Base-by-base conservation (phyloP, 2,329 filamentous ascomycete genomes). In the Neofusicoccum kwambonambiense region DNA sequence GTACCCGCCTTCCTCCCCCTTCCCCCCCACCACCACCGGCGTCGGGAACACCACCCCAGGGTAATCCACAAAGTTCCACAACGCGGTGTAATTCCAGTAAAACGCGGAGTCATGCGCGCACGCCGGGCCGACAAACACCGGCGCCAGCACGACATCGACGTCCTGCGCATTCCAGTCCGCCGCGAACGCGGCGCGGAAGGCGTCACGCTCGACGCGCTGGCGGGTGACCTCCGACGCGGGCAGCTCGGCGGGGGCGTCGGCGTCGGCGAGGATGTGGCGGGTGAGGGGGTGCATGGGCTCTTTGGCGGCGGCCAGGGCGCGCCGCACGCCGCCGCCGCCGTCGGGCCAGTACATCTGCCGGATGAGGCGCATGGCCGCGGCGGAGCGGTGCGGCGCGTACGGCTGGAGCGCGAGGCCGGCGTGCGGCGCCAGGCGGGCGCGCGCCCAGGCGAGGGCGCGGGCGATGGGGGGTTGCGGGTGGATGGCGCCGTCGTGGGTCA, bases 311-410 rank as follows among this genome's bases (percentile, higher is more conserved):
- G 67, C 67, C 35, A 84, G 72, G 17, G 74, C 69, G 2, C 70
- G 71, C 60, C 73, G 74, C 57, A 76, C 67, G 37, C 67, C 63
- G 45, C 66, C 67, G 2, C 75, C 80, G 13, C 78, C 79, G 31
- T 83, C 81, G 0, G 82, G 82, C 71, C 79, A 84, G 73, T 84
- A 84, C 12, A 82, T 77, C 3, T 67, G 67, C 54, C 74, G 67
- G 67, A 81, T 78, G 68, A 69, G 73, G 0, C 45, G 39, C 66
- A 70, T 74, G 0, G 73, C 74, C 17, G 78, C 68, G 27, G 68
- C 68, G 0, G 70, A 69, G 2, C 72, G 70, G n/a, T 71, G 73
- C 0, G 77, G 74, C 1, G 63, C 70, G 65, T 80, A 81, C 0
- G 67, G 34, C 62, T 78, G 80, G 9, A 81, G 50, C 37, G 56